Conservation (phyloP, 805 yeast genomes). For the Spencermartinsiella europaea region DNA sequence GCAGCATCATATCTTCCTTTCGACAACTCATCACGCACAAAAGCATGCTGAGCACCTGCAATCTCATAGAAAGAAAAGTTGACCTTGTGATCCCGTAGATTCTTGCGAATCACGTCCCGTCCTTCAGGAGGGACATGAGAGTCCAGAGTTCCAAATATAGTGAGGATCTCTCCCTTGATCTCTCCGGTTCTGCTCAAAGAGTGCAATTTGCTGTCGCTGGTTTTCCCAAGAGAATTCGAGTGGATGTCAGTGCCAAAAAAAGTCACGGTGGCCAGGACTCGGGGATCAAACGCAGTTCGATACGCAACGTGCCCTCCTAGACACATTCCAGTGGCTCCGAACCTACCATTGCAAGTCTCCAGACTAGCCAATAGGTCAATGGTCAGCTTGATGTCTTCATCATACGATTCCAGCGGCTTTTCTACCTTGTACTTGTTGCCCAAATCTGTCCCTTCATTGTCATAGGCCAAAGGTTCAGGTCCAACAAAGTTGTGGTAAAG, state of each 20-base stretch:
- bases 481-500: conserved; percentile 69
- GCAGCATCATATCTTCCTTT: conserved; percentile 84
- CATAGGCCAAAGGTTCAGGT: conserved; percentile 63
- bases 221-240: conserved; percentile 58
- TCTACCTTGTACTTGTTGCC: conserved; percentile 64
- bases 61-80: conserved; percentile 69
- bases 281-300: conserved; percentile 58
- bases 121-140: conserved; percentile 78
- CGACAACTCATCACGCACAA: conserved; percentile 70
- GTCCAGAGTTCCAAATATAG: conserved; percentile 73
- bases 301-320: conserved; percentile 79
- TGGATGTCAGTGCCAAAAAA: conserved; percentile 82
- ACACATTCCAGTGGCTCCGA: conserved; percentile 86
- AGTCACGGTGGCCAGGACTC: conserved; percentile 64
- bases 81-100: conserved; percentile 53
- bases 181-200: conserved; percentile 55
- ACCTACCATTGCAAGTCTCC: conserved; percentile 61
- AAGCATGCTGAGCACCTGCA: conserved; percentile 79
- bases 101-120: conserved; percentile 61
- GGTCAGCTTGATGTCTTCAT: conserved; percentile 63
- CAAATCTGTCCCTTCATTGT: conserved; percentile 65
- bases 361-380: conserved; percentile 56
- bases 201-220: conserved; percentile 49
- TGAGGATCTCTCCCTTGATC: conserved; percentile 51
- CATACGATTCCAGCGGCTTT: conserved; percentile 67